Percentiles rank a stretch among this genome's conserved stretches.
Conservation (phyloP, 202 grass and related monocot genomes). For the Panicum virgatum region DNA sequence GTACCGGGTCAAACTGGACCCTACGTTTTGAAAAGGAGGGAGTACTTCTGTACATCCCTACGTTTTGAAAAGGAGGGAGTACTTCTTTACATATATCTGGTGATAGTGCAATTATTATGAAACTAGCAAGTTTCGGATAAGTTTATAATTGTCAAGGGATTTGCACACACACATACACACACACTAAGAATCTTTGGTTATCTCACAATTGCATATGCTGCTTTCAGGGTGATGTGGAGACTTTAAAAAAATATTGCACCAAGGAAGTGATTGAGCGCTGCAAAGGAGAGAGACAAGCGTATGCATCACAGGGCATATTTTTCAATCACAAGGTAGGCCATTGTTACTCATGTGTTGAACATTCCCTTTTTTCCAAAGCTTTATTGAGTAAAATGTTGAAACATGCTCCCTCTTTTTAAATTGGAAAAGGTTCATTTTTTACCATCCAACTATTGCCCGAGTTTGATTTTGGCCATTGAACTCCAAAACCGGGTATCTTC, state of each 20-base stretch:
- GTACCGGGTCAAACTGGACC: not conserved
- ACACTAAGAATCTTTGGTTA: slow-evolving; percentile 3
- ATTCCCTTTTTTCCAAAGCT: not conserved
- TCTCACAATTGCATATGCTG: slow-evolving; percentile 27
- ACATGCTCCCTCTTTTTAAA: not conserved
- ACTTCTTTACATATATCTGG: not conserved
- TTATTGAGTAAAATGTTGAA: not conserved
- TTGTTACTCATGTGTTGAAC: not conserved
- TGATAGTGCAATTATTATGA: not conserved
- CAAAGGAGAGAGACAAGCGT: slow-evolving; percentile 86
- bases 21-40: too few species aligned
- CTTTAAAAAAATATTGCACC: slow-evolving; percentile 79
- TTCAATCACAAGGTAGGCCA: slow-evolving; percentile 89
- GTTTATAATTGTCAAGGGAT: not conserved
- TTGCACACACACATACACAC: too few species aligned
- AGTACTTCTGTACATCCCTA: too few species aligned
- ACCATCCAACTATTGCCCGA: too few species aligned
- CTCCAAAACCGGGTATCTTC: too few species aligned
- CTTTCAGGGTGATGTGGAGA: slow-evolving; percentile 69
- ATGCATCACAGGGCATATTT: slow-evolving; percentile 86
- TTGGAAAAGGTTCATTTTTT: too few species aligned
- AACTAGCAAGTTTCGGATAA: not conserved
- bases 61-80: not conserved
- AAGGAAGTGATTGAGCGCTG: slow-evolving; percentile 82
- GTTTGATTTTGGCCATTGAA: too few species aligned